A percentile compares a stretch with the other conserved stretches of the same genome.
phyloP scores from a whole-genome alignment of 768 basidiomycete species.

The Cyclocybe aegerita region DNA sequence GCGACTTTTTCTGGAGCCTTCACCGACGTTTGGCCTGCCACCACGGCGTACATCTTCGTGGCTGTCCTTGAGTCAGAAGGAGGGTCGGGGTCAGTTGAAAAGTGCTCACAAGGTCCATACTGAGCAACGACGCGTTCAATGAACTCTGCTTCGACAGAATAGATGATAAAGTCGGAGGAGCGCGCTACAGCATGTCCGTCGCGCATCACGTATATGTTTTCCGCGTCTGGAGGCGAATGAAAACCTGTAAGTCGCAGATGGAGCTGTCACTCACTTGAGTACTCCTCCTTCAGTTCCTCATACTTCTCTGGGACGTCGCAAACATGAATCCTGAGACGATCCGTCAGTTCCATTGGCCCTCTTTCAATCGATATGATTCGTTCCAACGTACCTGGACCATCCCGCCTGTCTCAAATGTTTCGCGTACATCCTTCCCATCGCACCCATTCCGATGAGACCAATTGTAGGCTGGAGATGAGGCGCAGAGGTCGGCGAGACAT shows the following conservation, averaged over 20 bases:
- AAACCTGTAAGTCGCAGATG: not conserved
- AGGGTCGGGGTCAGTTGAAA: conserved; percentile 1
- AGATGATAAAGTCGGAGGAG: conserved; percentile 90
- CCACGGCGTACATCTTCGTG: conserved; percentile 89
- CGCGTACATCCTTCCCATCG: conserved; percentile 97
- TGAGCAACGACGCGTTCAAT: conserved; percentile 81
- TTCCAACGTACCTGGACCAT: conserved; percentile 67
- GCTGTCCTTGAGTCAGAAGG: conserved; percentile 41
- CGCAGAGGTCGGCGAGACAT: conserved; percentile 32
- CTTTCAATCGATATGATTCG: not conserved
- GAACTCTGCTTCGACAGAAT: conserved; percentile 91
- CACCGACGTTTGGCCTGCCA: conserved; percentile 95
- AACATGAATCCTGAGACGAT: conserved; percentile 70
- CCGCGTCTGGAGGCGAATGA: conserved; percentile 35
- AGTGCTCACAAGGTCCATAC: conserved; percentile 84
- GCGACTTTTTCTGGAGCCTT: conserved; percentile 92
- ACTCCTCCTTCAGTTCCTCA: conserved; percentile 58
- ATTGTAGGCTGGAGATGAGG: conserved; percentile 65
- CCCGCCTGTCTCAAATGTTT: conserved; percentile 73
- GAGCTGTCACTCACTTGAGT: conserved; percentile 45
- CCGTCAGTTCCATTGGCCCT: conserved; percentile 4
- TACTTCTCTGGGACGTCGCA: conserved; percentile 82
- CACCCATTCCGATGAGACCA: conserved; percentile 95
- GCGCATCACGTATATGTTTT: conserved; percentile 64
- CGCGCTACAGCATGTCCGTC: conserved; percentile 90